These are phyloP conservation scores for Leccinum subgranulosum DNA, from an alignment of 768 basidiomycete genomes.

Conservation along the genomic window DNA sequence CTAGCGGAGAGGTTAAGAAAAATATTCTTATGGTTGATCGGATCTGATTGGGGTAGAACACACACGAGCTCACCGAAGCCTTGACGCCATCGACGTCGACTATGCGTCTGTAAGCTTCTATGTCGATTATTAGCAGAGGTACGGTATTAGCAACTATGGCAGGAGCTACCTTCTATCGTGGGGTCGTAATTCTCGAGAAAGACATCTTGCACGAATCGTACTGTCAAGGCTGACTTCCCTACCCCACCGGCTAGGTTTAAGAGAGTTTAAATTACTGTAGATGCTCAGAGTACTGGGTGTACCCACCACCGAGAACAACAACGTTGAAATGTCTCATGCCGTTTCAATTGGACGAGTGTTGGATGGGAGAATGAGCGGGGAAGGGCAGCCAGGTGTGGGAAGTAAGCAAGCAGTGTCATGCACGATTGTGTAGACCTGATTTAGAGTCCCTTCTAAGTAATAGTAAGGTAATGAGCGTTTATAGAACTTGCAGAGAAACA, in stretches of 20 bases:
- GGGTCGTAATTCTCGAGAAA: slow-evolving; percentile 81
- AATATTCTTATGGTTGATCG: slow-evolving; percentile 1
- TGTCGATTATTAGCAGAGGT: slow-evolving; percentile 7
- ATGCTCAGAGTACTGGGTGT: neutral
- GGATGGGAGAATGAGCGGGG: slow-evolving; percentile 9
- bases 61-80: slow-evolving; percentile 48
- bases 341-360: neutral
- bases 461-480: slow-evolving; percentile 1
- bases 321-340: slow-evolving; percentile 70
- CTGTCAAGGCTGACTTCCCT: slow-evolving; percentile 83
- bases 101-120: slow-evolving; percentile 70
- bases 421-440: slow-evolving; percentile 2
- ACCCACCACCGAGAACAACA: slow-evolving; percentile 77
- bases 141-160: neutral
- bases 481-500: neutral
- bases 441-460: slow-evolving; percentile 2
- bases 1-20: slow-evolving; percentile 36
- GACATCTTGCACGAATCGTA: slow-evolving; percentile 69
- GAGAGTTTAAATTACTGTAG: slow-evolving; percentile 1
- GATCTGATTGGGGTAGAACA: slow-evolving; percentile 10
- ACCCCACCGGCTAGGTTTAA: slow-evolving; percentile 70
- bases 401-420: slow-evolving; percentile 17
- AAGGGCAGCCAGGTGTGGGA: slow-evolving; percentile 19
- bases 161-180: slow-evolving; percentile 69
- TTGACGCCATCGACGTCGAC: slow-evolving; percentile 64